Conservation (phyloP, 371 early-diverging fungal genomes). For the Rhizopus sp. region DNA sequence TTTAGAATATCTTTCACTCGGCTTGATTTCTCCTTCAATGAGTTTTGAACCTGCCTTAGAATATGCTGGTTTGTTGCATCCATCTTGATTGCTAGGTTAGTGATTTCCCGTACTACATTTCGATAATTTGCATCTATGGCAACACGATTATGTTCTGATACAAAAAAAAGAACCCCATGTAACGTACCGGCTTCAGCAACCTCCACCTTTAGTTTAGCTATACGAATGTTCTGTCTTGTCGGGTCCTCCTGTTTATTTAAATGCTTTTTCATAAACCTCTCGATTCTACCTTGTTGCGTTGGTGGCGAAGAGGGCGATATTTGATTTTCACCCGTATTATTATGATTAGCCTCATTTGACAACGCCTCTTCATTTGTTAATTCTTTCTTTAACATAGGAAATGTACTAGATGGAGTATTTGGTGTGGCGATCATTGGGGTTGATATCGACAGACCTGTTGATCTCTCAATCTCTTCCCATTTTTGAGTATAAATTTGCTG, state of each 20-base stretch:
- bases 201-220: constrained; percentile 35
- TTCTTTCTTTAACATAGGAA: constrained; percentile 1
- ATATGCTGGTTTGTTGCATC: constrained; percentile 27
- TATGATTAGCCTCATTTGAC: neutral
- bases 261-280: constrained; percentile 31
- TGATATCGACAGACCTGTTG: constrained; percentile 12
- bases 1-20: constrained; percentile 17
- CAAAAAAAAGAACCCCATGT: neutral
- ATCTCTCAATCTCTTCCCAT: constrained; percentile 34
- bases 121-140: constrained; percentile 27
- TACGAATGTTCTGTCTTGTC: constrained; percentile 16
- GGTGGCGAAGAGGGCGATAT: constrained; percentile 2
- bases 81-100: constrained; percentile 19
- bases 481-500: constrained; percentile 25
- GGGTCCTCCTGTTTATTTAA: constrained; percentile 26
- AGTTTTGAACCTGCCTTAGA: constrained; percentile 18
- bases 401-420: constrained; percentile 6
- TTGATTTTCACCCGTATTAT: neutral
- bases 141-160: neutral
- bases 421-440: constrained; percentile 24
- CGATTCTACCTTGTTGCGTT: constrained; percentile 25
- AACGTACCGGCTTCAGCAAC: constrained; percentile 29
- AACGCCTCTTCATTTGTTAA: neutral
- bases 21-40: constrained; percentile 20
- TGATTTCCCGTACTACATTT: constrained; percentile 31